These are phyloP conservation scores for Actinomortierella ambigua DNA, from an alignment of 371 early-diverging fungal species.

Conservation along the genomic window DNA sequence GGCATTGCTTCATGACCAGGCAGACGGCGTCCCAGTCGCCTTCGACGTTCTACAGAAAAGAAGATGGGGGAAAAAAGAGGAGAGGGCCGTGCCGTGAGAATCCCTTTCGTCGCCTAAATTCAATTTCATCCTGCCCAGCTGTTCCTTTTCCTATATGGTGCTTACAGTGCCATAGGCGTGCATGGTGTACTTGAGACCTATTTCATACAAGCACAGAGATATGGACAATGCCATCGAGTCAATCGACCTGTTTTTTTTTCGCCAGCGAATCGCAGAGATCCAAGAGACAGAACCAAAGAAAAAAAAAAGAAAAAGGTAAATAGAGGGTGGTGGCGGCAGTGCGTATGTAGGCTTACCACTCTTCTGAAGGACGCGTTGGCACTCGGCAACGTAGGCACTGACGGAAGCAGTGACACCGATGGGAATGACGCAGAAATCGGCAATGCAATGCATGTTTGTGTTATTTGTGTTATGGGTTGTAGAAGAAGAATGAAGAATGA, in stretches of 20 bases:
- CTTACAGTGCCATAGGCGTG: too few relatives aligned
- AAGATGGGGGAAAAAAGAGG: background rate
- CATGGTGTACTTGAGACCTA: too few relatives aligned
- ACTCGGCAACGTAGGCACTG: constrained; percentile 42
- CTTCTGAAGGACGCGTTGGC: constrained; percentile 45
- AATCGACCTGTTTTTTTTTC: too few relatives aligned
- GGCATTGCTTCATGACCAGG: constrained; percentile 45
- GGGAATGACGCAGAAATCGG: constrained; percentile 46
- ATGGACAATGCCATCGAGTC: too few relatives aligned
- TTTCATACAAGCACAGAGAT: too few relatives aligned
- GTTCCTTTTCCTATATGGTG: too few relatives aligned
- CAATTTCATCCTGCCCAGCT: too few relatives aligned
- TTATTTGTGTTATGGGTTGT: background rate
- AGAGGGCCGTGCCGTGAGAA: too few relatives aligned
- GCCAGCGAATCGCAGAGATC: too few relatives aligned
- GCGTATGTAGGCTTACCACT: constrained; percentile 21
- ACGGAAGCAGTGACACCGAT: constrained; percentile 46
- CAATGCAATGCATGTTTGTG: constrained; percentile 36
- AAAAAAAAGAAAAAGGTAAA: background rate
- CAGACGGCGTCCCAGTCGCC: constrained; percentile 47
- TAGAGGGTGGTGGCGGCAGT: background rate
- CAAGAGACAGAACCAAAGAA: background rate
- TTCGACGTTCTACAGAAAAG: constrained; percentile 27
- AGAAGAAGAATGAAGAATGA: background rate
- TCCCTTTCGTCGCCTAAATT: too few relatives aligned